Evolutionary conservation across 768 basidiomycete genomes (phyloP).

Genomic region (Auricularia sp.): DNA sequence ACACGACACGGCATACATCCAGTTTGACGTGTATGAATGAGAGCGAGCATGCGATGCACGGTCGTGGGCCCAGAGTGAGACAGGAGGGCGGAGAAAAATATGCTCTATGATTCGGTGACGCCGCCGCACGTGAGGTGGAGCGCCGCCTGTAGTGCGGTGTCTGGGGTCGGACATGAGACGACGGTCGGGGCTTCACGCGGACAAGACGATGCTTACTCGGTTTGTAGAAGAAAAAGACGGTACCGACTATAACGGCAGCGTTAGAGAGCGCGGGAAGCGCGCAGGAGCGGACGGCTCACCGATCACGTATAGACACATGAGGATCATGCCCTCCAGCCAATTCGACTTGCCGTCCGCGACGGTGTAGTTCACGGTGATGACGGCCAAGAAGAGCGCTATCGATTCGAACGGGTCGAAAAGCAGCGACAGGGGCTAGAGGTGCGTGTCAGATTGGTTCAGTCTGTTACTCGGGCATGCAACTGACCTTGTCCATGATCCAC

Average conservation of each 20-base stretch:
- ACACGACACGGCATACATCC: too few species aligned
- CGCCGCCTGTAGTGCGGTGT: background rate
- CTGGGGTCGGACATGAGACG: background rate
- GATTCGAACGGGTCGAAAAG: constrained; percentile 88
- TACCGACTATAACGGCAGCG: background rate
- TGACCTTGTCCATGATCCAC: constrained; percentile 63
- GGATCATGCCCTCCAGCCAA: constrained; percentile 74
- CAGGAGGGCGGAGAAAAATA: too few species aligned
- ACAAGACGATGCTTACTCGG: background rate
- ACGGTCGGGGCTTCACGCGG: background rate
- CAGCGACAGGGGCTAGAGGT: constrained; percentile 44
- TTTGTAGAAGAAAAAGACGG: background rate
- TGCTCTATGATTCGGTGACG: too few species aligned
- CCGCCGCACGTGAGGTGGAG: background rate
- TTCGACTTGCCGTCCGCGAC: constrained; percentile 75
- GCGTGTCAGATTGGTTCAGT: too few species aligned
- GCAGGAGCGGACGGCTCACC: constrained; percentile 36
- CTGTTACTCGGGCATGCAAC: too few species aligned
- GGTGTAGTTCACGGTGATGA: constrained; percentile 77
- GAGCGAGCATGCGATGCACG: too few species aligned
- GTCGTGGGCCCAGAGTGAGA: too few species aligned
- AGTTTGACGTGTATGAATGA: too few species aligned
- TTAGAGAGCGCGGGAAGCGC: background rate
- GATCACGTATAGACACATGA: constrained; percentile 69
- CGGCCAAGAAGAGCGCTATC: constrained; percentile 30